Percentiles rank a stretch among this genome's conserved stretches.
Conservation (phyloP, 169 alveolate genomes). For the Cryptosporidium felis region DNA sequence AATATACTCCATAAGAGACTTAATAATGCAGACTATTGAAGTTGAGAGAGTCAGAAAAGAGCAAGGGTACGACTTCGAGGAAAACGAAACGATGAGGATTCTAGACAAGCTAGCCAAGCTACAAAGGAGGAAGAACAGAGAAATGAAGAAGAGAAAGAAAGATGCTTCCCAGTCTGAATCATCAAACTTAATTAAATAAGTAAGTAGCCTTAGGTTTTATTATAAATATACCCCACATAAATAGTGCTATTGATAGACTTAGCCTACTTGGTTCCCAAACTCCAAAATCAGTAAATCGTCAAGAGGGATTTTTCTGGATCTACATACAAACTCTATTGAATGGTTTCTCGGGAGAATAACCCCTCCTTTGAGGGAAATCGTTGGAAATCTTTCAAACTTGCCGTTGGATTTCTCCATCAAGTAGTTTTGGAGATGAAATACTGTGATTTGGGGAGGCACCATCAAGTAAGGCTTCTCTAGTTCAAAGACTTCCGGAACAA, state of each 20-base stretch:
- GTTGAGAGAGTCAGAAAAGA: not conserved
- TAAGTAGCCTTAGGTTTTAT: not conserved
- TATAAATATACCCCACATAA: not conserved
- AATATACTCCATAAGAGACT: constrained; percentile 27
- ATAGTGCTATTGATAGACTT: not conserved
- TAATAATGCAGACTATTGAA: constrained; percentile 10
- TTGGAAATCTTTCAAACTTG: not conserved
- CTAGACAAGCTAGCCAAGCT: constrained; percentile 40
- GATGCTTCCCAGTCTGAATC: not conserved
- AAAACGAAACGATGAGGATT: constrained; percentile 29
- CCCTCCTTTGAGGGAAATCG: constrained; percentile 20
- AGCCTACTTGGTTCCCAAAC: not conserved
- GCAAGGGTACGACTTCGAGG: constrained; percentile 18
- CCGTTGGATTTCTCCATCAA: constrained; percentile 15
- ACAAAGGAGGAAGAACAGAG: constrained; percentile 48
- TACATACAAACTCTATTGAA: constrained; percentile 57
- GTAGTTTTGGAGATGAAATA: constrained; percentile 34
- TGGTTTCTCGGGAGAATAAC: constrained; percentile 40
- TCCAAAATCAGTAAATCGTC: not conserved
- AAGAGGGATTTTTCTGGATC: constrained; percentile 44
- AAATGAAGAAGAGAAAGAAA: constrained; percentile 48
- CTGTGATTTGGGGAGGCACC: constrained; percentile 65
- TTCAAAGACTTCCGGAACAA: not conserved
- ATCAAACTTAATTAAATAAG: not conserved
- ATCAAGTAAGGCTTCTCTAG: constrained; percentile 32